phyloP scores from a whole-genome alignment of 1,284 basidiomycete species.

The Melanopsichium pennsylvanicum region DNA sequence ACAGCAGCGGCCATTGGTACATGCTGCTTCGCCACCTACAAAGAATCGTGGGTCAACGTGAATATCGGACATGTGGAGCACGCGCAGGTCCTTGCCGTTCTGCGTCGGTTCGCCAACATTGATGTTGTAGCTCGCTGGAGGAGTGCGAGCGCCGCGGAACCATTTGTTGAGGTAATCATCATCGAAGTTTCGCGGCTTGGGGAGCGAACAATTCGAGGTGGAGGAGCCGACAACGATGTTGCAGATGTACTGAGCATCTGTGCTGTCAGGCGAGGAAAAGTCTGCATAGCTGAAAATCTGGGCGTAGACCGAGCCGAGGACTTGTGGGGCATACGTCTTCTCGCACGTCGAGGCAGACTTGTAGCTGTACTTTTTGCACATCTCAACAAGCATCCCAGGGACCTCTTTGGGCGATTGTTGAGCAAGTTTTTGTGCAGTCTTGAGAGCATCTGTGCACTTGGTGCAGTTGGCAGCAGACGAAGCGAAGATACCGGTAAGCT shows the following conservation, averaged over 20 bases:
- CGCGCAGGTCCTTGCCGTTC: conserved; percentile 74
- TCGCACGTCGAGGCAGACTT: conserved; percentile 68
- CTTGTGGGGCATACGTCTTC: conserved; percentile 32
- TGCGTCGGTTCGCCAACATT: conserved; percentile 35
- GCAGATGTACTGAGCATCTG: conserved; percentile 60
- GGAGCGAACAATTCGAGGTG: conserved; percentile 44
- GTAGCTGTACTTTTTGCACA: conserved; percentile 74
- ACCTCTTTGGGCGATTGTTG: conserved; percentile 74
- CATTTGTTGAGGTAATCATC: conserved; percentile 49
- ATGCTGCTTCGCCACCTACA: conserved; percentile 78
- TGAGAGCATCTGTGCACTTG: conserved; percentile 73
- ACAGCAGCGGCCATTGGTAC: conserved; percentile 78
- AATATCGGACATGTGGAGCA: conserved; percentile 79
- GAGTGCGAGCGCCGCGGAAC: conserved; percentile 50
- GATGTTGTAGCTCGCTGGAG: conserved; percentile 24
- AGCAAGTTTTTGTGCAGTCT: conserved; percentile 75
- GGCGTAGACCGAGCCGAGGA: conserved; percentile 50
- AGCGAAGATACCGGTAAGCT: conserved; percentile 39
- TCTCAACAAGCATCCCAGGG: conserved; percentile 71
- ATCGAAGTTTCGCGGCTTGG: conserved; percentile 42
- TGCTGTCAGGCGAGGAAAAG: conserved; percentile 35
- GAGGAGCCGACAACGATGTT: conserved; percentile 42
- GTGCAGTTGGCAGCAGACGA: conserved; percentile 70
- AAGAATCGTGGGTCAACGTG: conserved; percentile 82
- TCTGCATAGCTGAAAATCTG: conserved; percentile 63